These are phyloP conservation scores for Maudiozyma turicensis DNA, from an alignment of 805 yeast genomes.

Conservation along the genomic window DNA sequence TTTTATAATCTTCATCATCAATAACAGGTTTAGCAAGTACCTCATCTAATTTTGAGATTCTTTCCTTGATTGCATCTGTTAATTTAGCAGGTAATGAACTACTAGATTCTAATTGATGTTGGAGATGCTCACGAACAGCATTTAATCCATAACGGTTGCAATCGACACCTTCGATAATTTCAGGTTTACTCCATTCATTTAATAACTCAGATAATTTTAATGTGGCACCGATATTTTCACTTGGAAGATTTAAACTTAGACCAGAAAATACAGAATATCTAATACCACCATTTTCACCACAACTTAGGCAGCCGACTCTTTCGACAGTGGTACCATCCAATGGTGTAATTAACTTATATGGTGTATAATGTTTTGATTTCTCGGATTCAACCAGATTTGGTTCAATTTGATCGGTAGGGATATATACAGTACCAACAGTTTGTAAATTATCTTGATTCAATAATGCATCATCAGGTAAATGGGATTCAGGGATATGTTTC, in stretches of 20 bases:
- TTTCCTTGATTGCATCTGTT: slow-evolving; percentile 29
- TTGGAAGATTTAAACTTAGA: slow-evolving; percentile 58
- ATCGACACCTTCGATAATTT: slow-evolving; percentile 85
- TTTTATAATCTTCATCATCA: slow-evolving; percentile 68
- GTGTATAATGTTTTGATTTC: slow-evolving; percentile 14
- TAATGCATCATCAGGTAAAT: slow-evolving; percentile 31
- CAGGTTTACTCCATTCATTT: slow-evolving; percentile 64
- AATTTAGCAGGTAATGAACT: slow-evolving; percentile 26
- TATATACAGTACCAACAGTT: slow-evolving; percentile 51
- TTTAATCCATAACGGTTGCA: slow-evolving; percentile 84
- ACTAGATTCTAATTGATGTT: slow-evolving; percentile 29
- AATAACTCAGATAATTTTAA: slow-evolving; percentile 44
- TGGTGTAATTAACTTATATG: slow-evolving; percentile 62
- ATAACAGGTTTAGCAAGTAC: slow-evolving; percentile 62
- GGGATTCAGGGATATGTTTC: slow-evolving; percentile 19
- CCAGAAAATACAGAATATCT: slow-evolving; percentile 74
- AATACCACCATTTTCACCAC: slow-evolving; percentile 93
- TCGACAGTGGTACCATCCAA: slow-evolving; percentile 86
- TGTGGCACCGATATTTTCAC: slow-evolving; percentile 31
- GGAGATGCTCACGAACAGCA: slow-evolving; percentile 46
- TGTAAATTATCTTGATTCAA: slow-evolving; percentile 41
- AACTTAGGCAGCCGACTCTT: slow-evolving; percentile 78
- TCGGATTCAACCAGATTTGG: slow-evolving; percentile 39
- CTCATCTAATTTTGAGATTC: slow-evolving; percentile 39
- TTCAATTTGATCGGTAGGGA: slow-evolving; percentile 70